Evolutionary conservation across 306 rosid genomes (phyloP), one percentile per base, ranked within the genome.

Genomic region (Elaeagnus macrophylla): DNA sequence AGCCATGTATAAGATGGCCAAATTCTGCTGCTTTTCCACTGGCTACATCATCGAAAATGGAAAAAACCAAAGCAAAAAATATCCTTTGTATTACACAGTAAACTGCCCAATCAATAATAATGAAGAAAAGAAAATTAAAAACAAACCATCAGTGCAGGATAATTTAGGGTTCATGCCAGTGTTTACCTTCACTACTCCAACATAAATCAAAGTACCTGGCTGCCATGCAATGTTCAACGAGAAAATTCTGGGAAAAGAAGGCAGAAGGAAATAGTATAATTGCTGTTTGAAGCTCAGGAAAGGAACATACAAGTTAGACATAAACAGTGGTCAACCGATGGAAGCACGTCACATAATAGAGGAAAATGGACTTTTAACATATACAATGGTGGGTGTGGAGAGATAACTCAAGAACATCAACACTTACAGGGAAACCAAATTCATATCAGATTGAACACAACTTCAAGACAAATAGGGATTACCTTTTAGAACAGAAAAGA

Each of bases 81-180:
- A 48, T 9, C 37, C 50, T 19, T 10, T 37, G 45, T 12, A 39
- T 50, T 12, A 39, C 37, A 43, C 57, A 51, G 47, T 37, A 7
- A 51, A 25, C 51, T 11, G 12, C 15, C 49, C 49, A 13, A 45
- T 7, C 4, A 45, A 46, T 10, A 20, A 50, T 19, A 37, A 20
- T 46, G 58, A 39, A 39, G 51, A 20, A 16, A 54, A n/a, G n/a
- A n/a, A n/a, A n/a, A n/a, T n/a, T n/a, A n/a, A 67, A 60, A 43
- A 72, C 85, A 38, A 50, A 93, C 99, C 96, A 72, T 87, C 95
- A 12, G 79, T 84, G 67, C 99, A 93, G 48, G 99, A 69, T 52
- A 93, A 69, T 68, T 87, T 95, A 7, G 99, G 96, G 77, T 87
- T 93, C 83, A 87, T 75, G 70, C 86, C 87, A 45, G 83, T 83